Conservation (phyloP, 495 filamentous ascomycete species). For the Podospora bellae-mahoneyi region DNA sequence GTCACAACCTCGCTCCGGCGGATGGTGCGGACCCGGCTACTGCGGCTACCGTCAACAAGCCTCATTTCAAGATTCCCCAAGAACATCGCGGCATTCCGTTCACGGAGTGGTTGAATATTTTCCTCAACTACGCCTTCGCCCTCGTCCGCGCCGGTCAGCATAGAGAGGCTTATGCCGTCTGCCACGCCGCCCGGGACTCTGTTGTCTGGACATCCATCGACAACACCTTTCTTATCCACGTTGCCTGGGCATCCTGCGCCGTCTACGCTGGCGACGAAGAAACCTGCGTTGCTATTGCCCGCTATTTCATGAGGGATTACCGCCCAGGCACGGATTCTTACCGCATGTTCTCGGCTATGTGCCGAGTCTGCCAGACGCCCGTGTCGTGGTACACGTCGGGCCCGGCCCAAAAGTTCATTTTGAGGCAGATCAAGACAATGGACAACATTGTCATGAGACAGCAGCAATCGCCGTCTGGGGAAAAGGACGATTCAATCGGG, state of each 20-base stretch:
- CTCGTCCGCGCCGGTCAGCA: slow-evolving; percentile 56
- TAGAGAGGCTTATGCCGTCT: slow-evolving; percentile 70
- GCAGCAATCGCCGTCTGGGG: background rate
- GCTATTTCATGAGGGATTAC: slow-evolving; percentile 84
- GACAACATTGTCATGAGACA: slow-evolving; percentile 49
- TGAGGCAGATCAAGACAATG: slow-evolving; percentile 87
- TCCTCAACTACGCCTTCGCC: slow-evolving; percentile 76
- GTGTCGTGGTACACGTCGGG: slow-evolving; percentile 58
- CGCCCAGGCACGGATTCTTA: slow-evolving; percentile 82
- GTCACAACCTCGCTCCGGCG: slow-evolving; percentile 45
- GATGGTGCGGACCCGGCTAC: slow-evolving; percentile 23
- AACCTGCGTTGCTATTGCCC: slow-evolving; percentile 60
- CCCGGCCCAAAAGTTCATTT: slow-evolving; percentile 77
- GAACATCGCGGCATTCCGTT: slow-evolving; percentile 78
- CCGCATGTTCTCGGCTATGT: slow-evolving; percentile 71
- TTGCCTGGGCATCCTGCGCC: slow-evolving; percentile 82
- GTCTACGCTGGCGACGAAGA: slow-evolving; percentile 76
- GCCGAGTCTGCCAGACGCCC: slow-evolving; percentile 59
- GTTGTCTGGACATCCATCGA: slow-evolving; percentile 72
- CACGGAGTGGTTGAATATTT: slow-evolving; percentile 82
- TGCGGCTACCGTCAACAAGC: slow-evolving; percentile 32
- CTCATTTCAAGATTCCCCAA: slow-evolving; percentile 35
- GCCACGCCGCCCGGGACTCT: slow-evolving; percentile 68
- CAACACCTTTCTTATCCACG: slow-evolving; percentile 67
- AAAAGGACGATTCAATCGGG: slow-evolving; percentile 16